Base-by-base conservation (phyloP, 306 rosid species). In the Prunus mongolica region DNA sequence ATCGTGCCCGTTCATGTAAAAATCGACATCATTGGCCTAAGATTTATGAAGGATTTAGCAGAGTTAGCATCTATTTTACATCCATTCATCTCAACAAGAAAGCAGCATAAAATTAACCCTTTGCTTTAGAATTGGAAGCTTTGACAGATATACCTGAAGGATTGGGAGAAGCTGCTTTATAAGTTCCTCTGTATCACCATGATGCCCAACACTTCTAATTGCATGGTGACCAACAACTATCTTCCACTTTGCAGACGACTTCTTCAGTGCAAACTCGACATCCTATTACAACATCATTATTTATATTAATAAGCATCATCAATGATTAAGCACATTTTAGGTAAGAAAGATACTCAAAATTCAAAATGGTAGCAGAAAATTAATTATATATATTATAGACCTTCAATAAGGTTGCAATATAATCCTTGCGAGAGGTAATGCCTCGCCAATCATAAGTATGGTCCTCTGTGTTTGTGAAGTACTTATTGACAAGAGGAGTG, bases 1-100 rank as follows among this genome's bases (percentile, higher is more conserved):
- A 83, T 93, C 92, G 69, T 93, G 98, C 61, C 98, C 98, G 76
- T 93, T 93, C 22, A 93, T 76, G 88, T 93, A 91, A 78, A 93
- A 71, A 70, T 93, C 92, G 25, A 91, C 98, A 69, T 83, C 67
- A 72, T 91, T 85, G 78, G 73, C 93, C 98, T 93, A 83, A 24
- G 50, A 79, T 64, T 64, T 19, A 22, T 1, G 2, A 54, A 45
- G 14, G 52, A 74, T 71, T 25, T 1, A 2, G 38, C 25, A 19
- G 22, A 70, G 14, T 46, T 28, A 49, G 24, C 15, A 20, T 28
- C 9, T 7, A 38, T 38, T 38, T 38, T 38, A 38, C 10, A 38
- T 38, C 44, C 44, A 38, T 38, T 38, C 9, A 38, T 38, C 44
- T 38, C 44, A 38, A 38, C 44, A 38, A 38, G 44, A 38, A 38